Conservation (phyloP, 768 basidiomycete species). For the Clathrus columnatus region DNA sequence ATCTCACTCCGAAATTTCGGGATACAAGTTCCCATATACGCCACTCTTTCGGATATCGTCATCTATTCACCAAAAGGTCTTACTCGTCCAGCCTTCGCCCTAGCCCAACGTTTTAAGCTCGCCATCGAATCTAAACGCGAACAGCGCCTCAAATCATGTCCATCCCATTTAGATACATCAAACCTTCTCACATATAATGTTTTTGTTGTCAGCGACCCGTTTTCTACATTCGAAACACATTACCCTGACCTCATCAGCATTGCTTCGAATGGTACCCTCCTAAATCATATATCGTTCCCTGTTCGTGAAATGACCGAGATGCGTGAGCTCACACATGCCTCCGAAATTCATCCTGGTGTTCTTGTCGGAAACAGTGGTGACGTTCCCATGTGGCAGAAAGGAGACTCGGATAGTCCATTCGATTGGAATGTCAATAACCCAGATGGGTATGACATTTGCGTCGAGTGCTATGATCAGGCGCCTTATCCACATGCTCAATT, state of each 20-base stretch:
- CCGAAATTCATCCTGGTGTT: conserved; percentile 53
- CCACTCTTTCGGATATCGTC: conserved; percentile 83
- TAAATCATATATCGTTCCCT: conserved; percentile 55
- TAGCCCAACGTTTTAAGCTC: conserved; percentile 57
- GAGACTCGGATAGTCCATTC: conserved; percentile 22
- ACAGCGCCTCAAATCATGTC: conserved; percentile 32
- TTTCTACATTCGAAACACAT: conserved; percentile 23
- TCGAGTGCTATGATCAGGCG: conserved; percentile 80
- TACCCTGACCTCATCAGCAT: conserved; percentile 25
- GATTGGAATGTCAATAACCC: conserved; percentile 34
- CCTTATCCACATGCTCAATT: conserved; percentile 62
- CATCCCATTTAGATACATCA: not conserved
- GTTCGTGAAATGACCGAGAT: conserved; percentile 84
- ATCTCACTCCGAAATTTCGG: conserved; percentile 83
- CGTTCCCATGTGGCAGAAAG: conserved; percentile 19
- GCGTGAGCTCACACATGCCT: conserved; percentile 76
- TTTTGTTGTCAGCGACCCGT: conserved; percentile 50
- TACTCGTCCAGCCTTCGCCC: conserved; percentile 41
- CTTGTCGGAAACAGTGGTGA: conserved; percentile 29
- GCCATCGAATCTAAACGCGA: conserved; percentile 51
- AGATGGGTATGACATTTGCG: conserved; percentile 70
- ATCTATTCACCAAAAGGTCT: conserved; percentile 71
- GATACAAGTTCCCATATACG: conserved; percentile 79
- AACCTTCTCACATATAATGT: conserved; percentile 57
- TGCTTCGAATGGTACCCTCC: conserved; percentile 19